Conservation (phyloP, 192 early-diverging fungal genomes). For the Funneliformis geosporum region DNA sequence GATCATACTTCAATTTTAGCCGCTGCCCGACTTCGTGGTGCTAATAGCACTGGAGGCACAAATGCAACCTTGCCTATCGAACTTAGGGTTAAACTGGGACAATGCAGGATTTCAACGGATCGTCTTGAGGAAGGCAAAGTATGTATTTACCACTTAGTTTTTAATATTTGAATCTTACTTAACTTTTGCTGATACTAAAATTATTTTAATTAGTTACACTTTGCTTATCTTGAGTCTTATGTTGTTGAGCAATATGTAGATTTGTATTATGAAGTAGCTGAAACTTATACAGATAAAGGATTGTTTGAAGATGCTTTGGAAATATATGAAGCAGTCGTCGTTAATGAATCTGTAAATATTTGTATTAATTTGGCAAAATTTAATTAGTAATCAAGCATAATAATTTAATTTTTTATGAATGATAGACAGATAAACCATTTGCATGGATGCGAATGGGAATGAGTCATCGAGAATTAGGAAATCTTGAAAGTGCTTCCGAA, state of each 20-base stretch:
- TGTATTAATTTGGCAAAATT: neutral
- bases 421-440: slow-evolving; percentile 11
- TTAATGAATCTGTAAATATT: slow-evolving; percentile 46
- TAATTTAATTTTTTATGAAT: neutral
- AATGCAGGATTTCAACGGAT: slow-evolving; percentile 72
- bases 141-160: slow-evolving; percentile 18
- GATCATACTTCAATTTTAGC: neutral
- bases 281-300: slow-evolving; percentile 66
- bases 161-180: neutral
- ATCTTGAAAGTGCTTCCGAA: slow-evolving; percentile 61
- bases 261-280: slow-evolving; percentile 73
- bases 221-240: slow-evolving; percentile 58
- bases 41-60: slow-evolving; percentile 12
- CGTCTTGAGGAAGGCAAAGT: slow-evolving; percentile 69
- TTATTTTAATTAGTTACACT: slow-evolving; percentile 59
- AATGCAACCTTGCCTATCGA: slow-evolving; percentile 71
- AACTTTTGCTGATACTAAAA: neutral
- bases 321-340: slow-evolving; percentile 56
- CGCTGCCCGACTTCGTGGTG: neutral
- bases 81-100: slow-evolving; percentile 83
- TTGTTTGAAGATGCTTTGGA: slow-evolving; percentile 65
- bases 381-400: neutral
- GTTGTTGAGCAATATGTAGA: slow-evolving; percentile 61
- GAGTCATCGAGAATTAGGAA: slow-evolving; percentile 65
- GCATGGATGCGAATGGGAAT: slow-evolving; percentile 56